Conservation (phyloP, 305 asterid species). For the Fraxinus sp. region DNA sequence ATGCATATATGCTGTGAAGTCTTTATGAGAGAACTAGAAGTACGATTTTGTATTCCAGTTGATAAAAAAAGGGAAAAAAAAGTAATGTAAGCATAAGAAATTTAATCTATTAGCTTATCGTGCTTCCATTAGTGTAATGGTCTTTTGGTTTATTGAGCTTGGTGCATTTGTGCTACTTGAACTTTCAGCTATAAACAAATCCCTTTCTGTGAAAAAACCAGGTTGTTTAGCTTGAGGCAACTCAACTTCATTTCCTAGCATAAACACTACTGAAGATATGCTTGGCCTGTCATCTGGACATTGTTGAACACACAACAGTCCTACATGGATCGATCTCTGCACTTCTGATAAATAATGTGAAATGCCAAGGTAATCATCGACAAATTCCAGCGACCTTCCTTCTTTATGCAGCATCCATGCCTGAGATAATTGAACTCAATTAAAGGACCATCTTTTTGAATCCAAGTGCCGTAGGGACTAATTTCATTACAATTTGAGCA, state of each 20-base stretch:
- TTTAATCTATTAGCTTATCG: no score
- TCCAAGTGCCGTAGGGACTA: background rate
- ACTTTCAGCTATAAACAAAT: background rate
- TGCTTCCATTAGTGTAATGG: no score
- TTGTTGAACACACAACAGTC: background rate
- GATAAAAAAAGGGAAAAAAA: no score
- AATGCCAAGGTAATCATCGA: background rate
- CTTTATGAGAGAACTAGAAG: no score
- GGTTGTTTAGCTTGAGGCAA: no score
- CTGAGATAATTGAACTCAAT: background rate
- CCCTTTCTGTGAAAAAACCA: no score
- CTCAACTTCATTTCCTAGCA: no score
- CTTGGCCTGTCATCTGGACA: background rate
- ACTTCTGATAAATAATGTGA: background rate
- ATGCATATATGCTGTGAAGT: no score
- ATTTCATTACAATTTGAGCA: background rate
- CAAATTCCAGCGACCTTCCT: background rate
- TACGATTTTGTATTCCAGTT: background rate
- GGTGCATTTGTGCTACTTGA: slow-evolving; percentile 19
- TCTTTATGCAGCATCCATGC: background rate
- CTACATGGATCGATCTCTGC: background rate
- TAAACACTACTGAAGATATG: background rate
- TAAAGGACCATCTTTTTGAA: background rate
- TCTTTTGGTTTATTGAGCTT: no score
- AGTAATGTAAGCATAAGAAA: background rate